Base-by-base conservation (phyloP, 176 grass and related monocot genomes). In the Carex littledalei region DNA sequence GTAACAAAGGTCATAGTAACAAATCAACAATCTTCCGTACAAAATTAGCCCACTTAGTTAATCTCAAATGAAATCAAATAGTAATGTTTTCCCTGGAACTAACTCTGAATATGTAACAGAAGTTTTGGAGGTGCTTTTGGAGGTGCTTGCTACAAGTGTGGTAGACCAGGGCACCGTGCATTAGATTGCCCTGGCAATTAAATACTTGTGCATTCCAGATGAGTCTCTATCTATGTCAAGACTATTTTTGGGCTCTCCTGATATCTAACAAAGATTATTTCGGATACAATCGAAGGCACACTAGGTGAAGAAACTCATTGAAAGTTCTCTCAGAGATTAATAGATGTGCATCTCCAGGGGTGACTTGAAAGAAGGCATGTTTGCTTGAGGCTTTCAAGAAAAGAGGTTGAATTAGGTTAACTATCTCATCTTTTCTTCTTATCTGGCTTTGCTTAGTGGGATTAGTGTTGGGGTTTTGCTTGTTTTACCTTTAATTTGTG, bases 121-220 rank as follows among this genome's bases (percentile, higher is more conserved):
- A 80, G 87, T 87, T 99, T 99, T 87, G 85, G 84, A 39, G 97
- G 97, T 52, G 81, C 90, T 87, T 99, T 99, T 87, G 85, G 84
- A 39, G 97, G 97, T 52, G 84, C 91, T 31, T 99, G 97, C 88
- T 99, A 91, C 81, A 99, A 87, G 58, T 99, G 97, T 2, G 97
- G 97, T 1, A 69, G 84, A 61, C 75, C 88, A 7, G 97, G 97
- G 17, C 97, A 99, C 88, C 89, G 93, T 57, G 97, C 97, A 89
- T 90, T 91, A 58, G 93, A 99, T 61, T 99, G 97, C 85, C 91
- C 97, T 31, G 92, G 89, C 91, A 98, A 93, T 89, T 99, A 99
- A 85, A 17, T 68, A 29, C 20, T 55, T n/a, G 61, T 18, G 61
- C 18, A 26, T 67, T 18, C 21, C 47, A 55, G 7, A 83, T 83